Conservation (phyloP, 306 rosid species). For the Vigna reflexopilosa region DNA sequence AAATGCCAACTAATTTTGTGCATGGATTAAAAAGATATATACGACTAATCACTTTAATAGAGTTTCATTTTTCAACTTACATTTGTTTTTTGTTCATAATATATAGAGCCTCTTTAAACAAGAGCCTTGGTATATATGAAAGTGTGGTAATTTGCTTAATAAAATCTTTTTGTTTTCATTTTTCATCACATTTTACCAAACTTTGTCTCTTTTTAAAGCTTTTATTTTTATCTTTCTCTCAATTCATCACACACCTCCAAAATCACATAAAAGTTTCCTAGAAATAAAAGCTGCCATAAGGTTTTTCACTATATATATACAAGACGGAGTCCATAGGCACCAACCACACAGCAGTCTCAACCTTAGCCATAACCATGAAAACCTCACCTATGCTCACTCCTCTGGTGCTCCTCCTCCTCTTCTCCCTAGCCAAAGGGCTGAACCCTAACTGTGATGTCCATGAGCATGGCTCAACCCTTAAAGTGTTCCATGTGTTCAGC, state of each 20-base stretch:
- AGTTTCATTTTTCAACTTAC: too few species aligned
- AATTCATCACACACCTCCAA: neutral
- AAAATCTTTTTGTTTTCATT: too few species aligned
- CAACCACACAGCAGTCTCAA: neutral
- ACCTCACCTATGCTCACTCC: conserved; percentile 19
- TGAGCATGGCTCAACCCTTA: conserved; percentile 69
- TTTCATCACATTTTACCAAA: too few species aligned
- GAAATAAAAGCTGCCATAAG: neutral
- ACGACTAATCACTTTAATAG: too few species aligned
- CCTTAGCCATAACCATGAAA: conserved; percentile 53
- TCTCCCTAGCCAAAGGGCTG: conserved; percentile 47
- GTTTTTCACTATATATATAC: conserved; percentile 40
- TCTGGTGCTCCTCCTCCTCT: conserved; percentile 37
- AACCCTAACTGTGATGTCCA: conserved; percentile 52
- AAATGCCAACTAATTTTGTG: too few species aligned
- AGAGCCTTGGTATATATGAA: too few species aligned
- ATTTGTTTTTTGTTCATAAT: too few species aligned
- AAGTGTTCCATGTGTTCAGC: conserved; percentile 72
- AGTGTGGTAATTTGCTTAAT: too few species aligned
- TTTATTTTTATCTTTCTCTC: neutral
- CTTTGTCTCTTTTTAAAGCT: too few species aligned
- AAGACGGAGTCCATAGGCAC: conserved; percentile 33
- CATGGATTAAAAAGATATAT: too few species aligned
- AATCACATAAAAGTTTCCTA: neutral
- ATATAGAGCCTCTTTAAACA: too few species aligned